Conservation (phyloP, 129 eudicot genomes). For the Deinandra increscens region DNA sequence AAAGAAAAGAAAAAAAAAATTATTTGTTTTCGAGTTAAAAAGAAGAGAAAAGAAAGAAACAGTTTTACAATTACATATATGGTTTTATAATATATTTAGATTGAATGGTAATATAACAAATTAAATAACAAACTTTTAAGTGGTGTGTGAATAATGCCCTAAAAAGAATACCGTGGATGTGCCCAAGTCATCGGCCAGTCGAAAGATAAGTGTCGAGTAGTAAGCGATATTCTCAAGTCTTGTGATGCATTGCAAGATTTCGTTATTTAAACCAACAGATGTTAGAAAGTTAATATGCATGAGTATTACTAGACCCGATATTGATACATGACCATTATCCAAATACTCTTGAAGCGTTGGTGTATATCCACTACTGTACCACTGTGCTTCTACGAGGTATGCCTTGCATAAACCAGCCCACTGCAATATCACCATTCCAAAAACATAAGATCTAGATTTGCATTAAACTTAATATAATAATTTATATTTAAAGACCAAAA, state of each 20-base stretch:
- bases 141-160: too few relatives aligned
- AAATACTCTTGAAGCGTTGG: conserved; percentile 37
- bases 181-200: conserved; percentile 36
- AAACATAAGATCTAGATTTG: background rate
- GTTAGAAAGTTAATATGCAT: conserved; percentile 15
- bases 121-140: too few relatives aligned
- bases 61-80: too few relatives aligned
- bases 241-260: background rate
- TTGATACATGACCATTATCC: conserved; percentile 22
- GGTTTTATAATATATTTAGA: too few relatives aligned
- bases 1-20: too few relatives aligned
- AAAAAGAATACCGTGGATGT: conserved; percentile 34
- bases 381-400: conserved; percentile 32
- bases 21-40: too few relatives aligned
- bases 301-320: background rate
- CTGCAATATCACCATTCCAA: conserved; percentile 3
- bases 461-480: too few relatives aligned
- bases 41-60: too few relatives aligned
- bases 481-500: too few relatives aligned
- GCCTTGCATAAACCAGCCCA: conserved; percentile 37
- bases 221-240: background rate
- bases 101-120: too few relatives aligned
- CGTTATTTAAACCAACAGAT: background rate
- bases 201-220: conserved; percentile 19
- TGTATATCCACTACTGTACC: conserved; percentile 18